Conservation (phyloP, 495 filamentous ascomycete species). For the Platismatia glauca region DNA sequence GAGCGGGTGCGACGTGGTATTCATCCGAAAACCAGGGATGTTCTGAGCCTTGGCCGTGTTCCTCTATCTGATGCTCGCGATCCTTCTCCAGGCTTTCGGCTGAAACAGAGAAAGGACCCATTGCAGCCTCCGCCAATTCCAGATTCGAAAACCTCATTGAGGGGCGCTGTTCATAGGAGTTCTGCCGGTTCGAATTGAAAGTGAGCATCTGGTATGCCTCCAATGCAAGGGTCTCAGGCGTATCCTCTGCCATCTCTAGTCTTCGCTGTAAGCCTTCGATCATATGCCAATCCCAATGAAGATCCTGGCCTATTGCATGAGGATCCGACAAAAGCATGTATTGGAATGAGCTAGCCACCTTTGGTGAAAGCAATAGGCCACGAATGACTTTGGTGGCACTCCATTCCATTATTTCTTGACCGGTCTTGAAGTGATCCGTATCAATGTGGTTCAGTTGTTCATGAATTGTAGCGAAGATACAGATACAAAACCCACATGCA, state of each 20-base stretch:
- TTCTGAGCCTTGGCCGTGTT: neutral
- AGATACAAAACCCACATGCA: neutral
- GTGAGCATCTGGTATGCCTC: neutral
- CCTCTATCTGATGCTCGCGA: neutral
- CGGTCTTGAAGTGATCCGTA: neutral
- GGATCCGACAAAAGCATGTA: neutral
- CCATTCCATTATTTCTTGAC: neutral
- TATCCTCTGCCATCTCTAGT: neutral
- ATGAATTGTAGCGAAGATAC: neutral
- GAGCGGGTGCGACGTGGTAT: neutral
- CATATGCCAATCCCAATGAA: neutral
- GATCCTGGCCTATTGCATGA: neutral
- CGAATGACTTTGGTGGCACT: neutral
- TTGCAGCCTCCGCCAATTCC: too few relatives aligned
- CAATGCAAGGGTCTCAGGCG: neutral
- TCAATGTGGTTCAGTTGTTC: constrained; percentile 1
- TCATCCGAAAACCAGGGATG: neutral
- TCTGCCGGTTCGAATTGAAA: neutral
- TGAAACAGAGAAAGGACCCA: neutral
- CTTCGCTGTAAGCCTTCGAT: neutral
- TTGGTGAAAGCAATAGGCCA: neutral
- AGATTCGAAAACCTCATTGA: neutral
- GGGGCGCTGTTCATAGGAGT: neutral
- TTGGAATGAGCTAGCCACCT: neutral
- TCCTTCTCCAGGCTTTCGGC: neutral